Evolutionary conservation across 768 basidiomycete species (phyloP).

Genomic region (Lyophyllum decastes): DNA sequence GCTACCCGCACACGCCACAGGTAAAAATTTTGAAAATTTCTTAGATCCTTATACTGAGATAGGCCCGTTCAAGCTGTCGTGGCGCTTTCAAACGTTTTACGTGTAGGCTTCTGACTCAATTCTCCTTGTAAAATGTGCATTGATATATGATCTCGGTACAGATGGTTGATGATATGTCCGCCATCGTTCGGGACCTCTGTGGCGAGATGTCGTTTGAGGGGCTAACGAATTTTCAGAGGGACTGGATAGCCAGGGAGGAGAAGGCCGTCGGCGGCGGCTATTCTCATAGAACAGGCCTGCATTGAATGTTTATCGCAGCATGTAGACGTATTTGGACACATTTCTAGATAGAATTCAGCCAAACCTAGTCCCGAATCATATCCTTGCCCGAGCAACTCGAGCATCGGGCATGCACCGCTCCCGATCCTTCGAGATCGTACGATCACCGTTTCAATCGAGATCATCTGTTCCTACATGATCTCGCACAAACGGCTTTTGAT

Average conservation of each 20-base stretch:
- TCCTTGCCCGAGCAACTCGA: too few relatives aligned
- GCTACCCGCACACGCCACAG: conserved; percentile 44
- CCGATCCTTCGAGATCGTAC: too few relatives aligned
- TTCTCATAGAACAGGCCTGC: conserved; percentile 10
- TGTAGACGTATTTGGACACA: neutral
- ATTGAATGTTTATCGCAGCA: neutral
- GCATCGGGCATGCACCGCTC: too few relatives aligned
- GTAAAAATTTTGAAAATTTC: conserved; percentile 16
- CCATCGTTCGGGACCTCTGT: conserved; percentile 39
- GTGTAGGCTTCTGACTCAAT: conserved; percentile 24
- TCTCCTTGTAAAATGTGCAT: neutral
- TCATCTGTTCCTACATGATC: too few relatives aligned
- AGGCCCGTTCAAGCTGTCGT: conserved; percentile 31
- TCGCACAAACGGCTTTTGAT: too few relatives aligned
- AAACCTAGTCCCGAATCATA: too few relatives aligned
- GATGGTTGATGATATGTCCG: conserved; percentile 43
- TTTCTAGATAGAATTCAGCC: too few relatives aligned
- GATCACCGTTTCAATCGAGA: too few relatives aligned
- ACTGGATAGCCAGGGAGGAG: conserved; percentile 40
- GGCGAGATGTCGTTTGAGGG: conserved; percentile 43
- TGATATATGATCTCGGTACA: conserved; percentile 10
- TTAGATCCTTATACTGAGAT: neutral
- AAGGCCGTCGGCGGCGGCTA: conserved; percentile 30
- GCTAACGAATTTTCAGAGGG: conserved; percentile 36
- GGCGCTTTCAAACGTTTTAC: conserved; percentile 39